Conservation (phyloP, 768 basidiomycete genomes). For the Psilocybe cyanescens region DNA sequence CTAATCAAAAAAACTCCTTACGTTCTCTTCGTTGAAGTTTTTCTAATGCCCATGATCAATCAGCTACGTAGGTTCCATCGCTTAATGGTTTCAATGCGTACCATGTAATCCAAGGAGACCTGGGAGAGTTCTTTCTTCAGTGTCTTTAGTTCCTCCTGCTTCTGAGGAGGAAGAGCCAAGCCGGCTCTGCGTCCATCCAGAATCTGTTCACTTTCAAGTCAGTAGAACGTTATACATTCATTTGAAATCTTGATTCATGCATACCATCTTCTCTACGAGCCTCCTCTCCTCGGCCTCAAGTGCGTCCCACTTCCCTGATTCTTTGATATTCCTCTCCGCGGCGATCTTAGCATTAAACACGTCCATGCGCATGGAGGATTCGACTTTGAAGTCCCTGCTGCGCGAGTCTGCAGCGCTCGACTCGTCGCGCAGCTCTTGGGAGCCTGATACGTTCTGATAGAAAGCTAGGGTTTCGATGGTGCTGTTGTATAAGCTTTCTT, state of each 20-base stretch:
- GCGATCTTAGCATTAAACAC: constrained; percentile 73
- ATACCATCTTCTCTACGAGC: constrained; percentile 78
- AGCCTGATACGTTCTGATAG: constrained; percentile 80
- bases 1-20: constrained; percentile 27
- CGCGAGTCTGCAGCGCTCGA: constrained; percentile 75
- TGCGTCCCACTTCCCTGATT: constrained; percentile 61
- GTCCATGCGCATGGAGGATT: constrained; percentile 81
- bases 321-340: constrained; percentile 70
- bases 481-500: constrained; percentile 56
- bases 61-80: too few relatives aligned
- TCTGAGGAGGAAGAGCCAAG: constrained; percentile 67
- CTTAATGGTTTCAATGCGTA: constrained; percentile 24
- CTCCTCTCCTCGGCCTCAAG: constrained; percentile 70
- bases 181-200: constrained; percentile 83
- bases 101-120: constrained; percentile 75
- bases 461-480: constrained; percentile 68
- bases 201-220: constrained; percentile 36
- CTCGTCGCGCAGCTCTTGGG: constrained; percentile 77
- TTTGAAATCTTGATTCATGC: constrained; percentile 2
- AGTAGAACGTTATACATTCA: not conserved
- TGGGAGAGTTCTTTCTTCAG: constrained; percentile 81
- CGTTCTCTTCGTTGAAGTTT: constrained; percentile 91
- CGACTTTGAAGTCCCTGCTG: constrained; percentile 73
- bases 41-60: constrained; percentile 43
- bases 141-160: constrained; percentile 56